Conservation (phyloP, 2,329 filamentous ascomycete genomes). For the Ophiosphaerella herpotricha region DNA sequence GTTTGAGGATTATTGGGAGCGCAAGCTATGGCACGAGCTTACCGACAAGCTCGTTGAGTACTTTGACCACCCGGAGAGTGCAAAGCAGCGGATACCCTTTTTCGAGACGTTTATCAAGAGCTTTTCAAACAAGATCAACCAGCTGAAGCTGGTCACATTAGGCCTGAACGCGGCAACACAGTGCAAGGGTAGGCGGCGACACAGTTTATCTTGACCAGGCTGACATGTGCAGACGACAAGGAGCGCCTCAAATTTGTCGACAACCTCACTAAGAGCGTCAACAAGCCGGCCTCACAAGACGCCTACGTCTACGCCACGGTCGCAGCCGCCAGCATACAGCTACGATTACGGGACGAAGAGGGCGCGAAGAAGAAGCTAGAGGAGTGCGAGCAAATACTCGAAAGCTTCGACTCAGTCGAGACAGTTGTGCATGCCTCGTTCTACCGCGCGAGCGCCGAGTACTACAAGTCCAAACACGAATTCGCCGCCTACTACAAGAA, state of each 20-base stretch:
- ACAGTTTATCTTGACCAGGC: not conserved
- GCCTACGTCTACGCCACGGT: constrained; percentile 93
- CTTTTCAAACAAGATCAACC: constrained; percentile 98
- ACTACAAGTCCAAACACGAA: constrained; percentile 89
- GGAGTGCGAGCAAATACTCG: constrained; percentile 82
- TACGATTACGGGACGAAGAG: constrained; percentile 78
- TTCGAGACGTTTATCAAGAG: constrained; percentile 95
- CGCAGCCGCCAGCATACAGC: constrained; percentile 84
- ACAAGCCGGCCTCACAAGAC: constrained; percentile 91
- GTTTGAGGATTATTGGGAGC: constrained; percentile 97
- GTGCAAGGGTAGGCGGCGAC: constrained; percentile 67
- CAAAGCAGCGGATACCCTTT: constrained; percentile 81
- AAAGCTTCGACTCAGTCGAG: constrained; percentile 93
- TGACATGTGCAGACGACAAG: constrained; percentile 69
- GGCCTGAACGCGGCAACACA: constrained; percentile 85
- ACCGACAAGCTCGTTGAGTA: constrained; percentile 86
- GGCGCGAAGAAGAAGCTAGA: constrained; percentile 86
- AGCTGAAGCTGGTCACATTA: constrained; percentile 92
- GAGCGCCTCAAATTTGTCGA: constrained; percentile 86
- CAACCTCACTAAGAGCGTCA: constrained; percentile 81
- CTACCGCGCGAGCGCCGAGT: constrained; percentile 92
- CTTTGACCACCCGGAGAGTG: constrained; percentile 82
- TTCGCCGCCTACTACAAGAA: constrained; percentile 98
- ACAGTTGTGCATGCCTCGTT: constrained; percentile 94
- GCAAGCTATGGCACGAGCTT: constrained; percentile 98